Conservation (phyloP, 768 basidiomycete species). For the Lenzites betulinus region DNA sequence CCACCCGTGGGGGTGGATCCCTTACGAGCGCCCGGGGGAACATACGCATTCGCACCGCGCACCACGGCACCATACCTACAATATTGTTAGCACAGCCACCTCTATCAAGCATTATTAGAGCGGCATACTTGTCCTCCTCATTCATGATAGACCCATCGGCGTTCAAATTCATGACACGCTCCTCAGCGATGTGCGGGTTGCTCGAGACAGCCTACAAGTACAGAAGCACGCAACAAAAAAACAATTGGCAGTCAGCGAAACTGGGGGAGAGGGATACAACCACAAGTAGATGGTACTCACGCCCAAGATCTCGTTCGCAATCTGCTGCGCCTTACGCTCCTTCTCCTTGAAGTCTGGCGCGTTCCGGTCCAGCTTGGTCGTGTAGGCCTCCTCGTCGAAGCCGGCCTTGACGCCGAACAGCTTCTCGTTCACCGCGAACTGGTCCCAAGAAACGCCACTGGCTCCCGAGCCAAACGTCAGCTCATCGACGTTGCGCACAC, state of each 20-base stretch:
- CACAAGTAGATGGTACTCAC: conserved; percentile 46
- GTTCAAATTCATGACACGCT: conserved; percentile 60
- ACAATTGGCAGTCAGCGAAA: not conserved
- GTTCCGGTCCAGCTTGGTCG: conserved; percentile 86
- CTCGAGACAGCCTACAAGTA: conserved; percentile 52
- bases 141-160: conserved; percentile 75
- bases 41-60: conserved; percentile 85
- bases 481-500: conserved; percentile 53
- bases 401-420: conserved; percentile 89
- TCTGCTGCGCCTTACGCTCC: conserved; percentile 81
- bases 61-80: conserved; percentile 90
- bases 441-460: conserved; percentile 71
- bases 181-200: conserved; percentile 90
- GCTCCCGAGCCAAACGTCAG: conserved; percentile 65
- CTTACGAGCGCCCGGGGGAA: conserved; percentile 89
- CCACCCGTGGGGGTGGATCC: conserved; percentile 33
- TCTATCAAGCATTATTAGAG: conserved; percentile 13
- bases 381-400: conserved; percentile 94
- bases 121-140: conserved; percentile 92
- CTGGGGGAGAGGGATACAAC: conserved; percentile 2
- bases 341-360: conserved; percentile 86
- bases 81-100: conserved; percentile 28
- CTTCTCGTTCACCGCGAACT: conserved; percentile 91
- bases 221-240: not conserved
- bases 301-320: conserved; percentile 90